Conservation (phyloP, 129 eudicot species). For the Logfia minima region DNA sequence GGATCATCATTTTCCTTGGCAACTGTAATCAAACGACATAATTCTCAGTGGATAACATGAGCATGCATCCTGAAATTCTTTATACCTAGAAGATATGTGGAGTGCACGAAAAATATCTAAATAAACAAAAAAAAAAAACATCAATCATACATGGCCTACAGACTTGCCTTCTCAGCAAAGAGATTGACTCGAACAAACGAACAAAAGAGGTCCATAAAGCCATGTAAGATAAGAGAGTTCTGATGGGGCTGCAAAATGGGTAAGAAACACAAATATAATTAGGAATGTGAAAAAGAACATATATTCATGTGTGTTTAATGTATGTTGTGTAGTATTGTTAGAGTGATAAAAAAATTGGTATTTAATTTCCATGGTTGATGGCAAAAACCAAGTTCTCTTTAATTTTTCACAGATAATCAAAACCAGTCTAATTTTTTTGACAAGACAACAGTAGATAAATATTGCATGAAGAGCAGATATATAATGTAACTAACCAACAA, state of each 20-base stretch:
- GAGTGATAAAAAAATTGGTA: not conserved
- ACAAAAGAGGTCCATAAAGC: conserved; percentile 96
- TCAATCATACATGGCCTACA: conserved; percentile 20
- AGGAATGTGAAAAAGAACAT: conserved; percentile 6
- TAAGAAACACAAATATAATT: conserved; percentile 26
- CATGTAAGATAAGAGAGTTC: conserved; percentile 91
- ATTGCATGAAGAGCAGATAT: conserved; percentile 18
- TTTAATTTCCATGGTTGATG: conserved; percentile 11
- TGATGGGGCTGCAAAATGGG: conserved; percentile 91
- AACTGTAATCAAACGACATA: conserved; percentile 47
- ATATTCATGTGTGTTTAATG: not conserved
- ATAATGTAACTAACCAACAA: conserved; percentile 66
- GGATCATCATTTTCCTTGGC: conserved; percentile 97
- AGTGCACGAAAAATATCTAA: conserved; percentile 27
- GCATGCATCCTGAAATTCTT: conserved; percentile 21
- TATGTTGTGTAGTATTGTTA: not conserved
- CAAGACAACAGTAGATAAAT: conserved; percentile 5
- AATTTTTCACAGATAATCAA: not conserved
- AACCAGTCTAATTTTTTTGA: conserved; percentile 1
- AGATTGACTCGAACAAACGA: conserved; percentile 95
- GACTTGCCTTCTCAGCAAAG: conserved; percentile 90
- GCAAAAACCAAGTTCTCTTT: conserved; percentile 11
- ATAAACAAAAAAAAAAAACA: conserved; percentile 13
- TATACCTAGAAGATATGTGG: conserved; percentile 22
- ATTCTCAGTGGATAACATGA: conserved; percentile 14